A percentile compares a stretch with the other conserved stretches of the same genome.
phyloP scores from a whole-genome alignment of 139 green algal species.

The Volvox reticuliferus region DNA sequence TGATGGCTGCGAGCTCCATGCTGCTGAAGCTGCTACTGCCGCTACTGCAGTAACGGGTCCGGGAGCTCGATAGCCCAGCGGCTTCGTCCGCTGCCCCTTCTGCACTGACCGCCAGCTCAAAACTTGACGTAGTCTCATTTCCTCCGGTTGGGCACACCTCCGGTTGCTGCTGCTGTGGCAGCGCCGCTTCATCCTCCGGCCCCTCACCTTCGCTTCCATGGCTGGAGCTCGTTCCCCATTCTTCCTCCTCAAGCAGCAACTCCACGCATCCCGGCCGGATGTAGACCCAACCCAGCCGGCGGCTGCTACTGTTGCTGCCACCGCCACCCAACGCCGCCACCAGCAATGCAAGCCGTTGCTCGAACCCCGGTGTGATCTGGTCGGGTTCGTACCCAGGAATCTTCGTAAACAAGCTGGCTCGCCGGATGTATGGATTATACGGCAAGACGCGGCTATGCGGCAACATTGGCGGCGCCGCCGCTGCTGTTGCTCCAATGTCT shows the following conservation, averaged over 20 bases:
- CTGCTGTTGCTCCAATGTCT: background rate
- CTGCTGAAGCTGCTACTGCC: background rate
- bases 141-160: too few relatives aligned
- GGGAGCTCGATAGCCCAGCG: background rate
- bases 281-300: background rate
- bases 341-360: conserved; percentile 7
- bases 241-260: conserved; percentile 12
- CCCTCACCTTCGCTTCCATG: background rate
- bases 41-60: background rate
- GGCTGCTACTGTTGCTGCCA: background rate
- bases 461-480: background rate
- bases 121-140: background rate
- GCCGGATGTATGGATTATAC: conserved; percentile 1
- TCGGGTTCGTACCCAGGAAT: background rate
- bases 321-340: background rate
- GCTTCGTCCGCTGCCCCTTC: background rate
- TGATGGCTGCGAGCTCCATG: conserved; percentile 3
- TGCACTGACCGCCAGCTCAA: background rate
- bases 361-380: conserved; percentile 5
- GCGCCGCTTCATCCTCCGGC: background rate
- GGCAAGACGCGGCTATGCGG: background rate
- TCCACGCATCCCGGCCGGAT: background rate
- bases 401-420: background rate
- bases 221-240: background rate
- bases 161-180: too few relatives aligned